Base-by-base conservation (phyloP, 2,329 filamentous ascomycete species). In the Cladophialophora exuberans region DNA sequence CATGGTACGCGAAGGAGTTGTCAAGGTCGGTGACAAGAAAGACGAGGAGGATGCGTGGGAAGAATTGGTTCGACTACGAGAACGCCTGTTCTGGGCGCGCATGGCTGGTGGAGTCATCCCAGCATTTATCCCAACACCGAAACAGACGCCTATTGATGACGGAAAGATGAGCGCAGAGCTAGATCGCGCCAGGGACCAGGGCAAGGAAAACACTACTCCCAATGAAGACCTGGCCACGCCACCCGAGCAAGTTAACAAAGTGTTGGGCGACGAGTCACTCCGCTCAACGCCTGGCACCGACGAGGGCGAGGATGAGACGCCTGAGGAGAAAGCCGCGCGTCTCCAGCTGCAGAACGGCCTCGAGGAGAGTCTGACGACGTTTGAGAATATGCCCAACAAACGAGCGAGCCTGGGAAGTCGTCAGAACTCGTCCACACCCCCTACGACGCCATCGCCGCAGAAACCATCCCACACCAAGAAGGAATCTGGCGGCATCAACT, bases 51-150 rank as follows among this genome's bases (percentile, higher is more conserved):
- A 85, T 23, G 90, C 91, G 0, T 99, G 94, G 94, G 93, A 97
- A 69, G 94, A 99, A 75, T 90, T 90, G 54, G 88, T 97, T 9
- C 84, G 88, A 25, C 73, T 97, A 43, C 82, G 94, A 46, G 94
- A 99, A 70, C 86, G 93, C 64, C 96, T 99, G 88, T 99, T 99
- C 70, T 99, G 94, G 94, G 85, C 89, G 46, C 83, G 94, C 52
- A 84, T 99, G 48, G 93, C 93, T 22, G 94, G 92, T 23, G 94
- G 94, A 11, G 90, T 99, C 2, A 76, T 97, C 10, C 94, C 93
- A 1, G 77, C 82, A 10, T 76, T 77, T 46, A 61, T 76, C 17
- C 61, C 61, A 15, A 59, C 56, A 17, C 57, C 51, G 28, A 64
- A 63, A 31, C 38, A 59, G 13, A 59, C 54, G 3, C 59, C 61